Percentiles rank a stretch among this genome's conserved stretches.
These are phyloP conservation scores for Globisporangium perplexum DNA, from an alignment of 352 stramenopile genomes.

Conservation along the genomic window DNA sequence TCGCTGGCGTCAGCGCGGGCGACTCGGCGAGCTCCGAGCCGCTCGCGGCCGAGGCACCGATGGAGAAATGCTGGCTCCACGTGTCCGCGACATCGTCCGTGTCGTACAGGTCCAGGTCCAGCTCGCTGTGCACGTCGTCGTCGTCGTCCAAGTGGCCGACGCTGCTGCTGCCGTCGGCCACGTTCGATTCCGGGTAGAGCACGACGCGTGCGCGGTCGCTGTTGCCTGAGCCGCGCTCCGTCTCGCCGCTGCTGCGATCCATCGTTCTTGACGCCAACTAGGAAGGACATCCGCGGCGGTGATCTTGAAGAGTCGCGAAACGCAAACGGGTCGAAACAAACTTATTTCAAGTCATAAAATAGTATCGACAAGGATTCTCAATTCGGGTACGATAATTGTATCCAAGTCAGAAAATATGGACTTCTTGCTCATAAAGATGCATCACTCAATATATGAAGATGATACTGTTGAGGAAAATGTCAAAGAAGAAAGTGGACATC, in stretches of 20 bases:
- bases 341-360: too few relatives aligned
- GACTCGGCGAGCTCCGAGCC: conserved; percentile 14
- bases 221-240: conserved; percentile 4
- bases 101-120: conserved; percentile 61
- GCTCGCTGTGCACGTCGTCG: conserved; percentile 40
- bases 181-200: conserved; percentile 1
- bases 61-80: conserved; percentile 15
- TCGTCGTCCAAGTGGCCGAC: conserved; percentile 11
- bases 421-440: too few relatives aligned
- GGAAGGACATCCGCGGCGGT: too few relatives aligned
- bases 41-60: background rate
- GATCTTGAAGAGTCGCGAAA: too few relatives aligned
- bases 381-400: too few relatives aligned
- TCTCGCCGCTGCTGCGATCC: conserved; percentile 8
- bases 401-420: too few relatives aligned
- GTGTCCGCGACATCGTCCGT: conserved; percentile 30
- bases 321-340: too few relatives aligned
- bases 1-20: background rate
- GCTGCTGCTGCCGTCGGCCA: background rate
- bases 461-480: too few relatives aligned
- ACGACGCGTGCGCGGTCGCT: conserved; percentile 13
- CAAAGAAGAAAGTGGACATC: too few relatives aligned
- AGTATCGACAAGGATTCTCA: too few relatives aligned
- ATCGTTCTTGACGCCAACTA: conserved; percentile 5
- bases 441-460: too few relatives aligned